These are phyloP conservation scores for Nannizzia gypsea DNA, from an alignment of 2,329 filamentous ascomycete genomes.

Conservation along the genomic window DNA sequence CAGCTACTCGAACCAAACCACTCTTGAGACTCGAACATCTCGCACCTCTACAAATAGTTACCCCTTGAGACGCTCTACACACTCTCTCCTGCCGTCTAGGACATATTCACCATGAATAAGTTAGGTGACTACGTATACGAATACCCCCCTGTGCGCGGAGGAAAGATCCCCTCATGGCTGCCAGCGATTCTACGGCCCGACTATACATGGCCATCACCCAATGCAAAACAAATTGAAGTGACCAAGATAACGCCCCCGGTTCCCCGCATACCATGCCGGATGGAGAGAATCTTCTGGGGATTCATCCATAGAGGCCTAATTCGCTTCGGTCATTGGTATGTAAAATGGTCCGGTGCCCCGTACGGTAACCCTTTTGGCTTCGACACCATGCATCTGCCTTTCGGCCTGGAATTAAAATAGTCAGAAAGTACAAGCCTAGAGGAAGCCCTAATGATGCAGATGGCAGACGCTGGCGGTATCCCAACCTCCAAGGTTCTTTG, in stretches of 20 bases:
- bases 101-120: too few species aligned
- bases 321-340: too few species aligned
- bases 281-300: conserved; percentile 20
- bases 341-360: conserved; percentile 22
- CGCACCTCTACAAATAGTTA: too few species aligned
- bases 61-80: too few species aligned
- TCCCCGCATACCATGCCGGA: conserved; percentile 7
- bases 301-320: conserved; percentile 20
- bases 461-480: conserved; percentile 22
- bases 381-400: conserved; percentile 27
- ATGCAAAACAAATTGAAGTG: conserved; percentile 12
- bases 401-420: conserved; percentile 30
- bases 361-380: conserved; percentile 21
- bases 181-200: conserved; percentile 18
- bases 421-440: conserved; percentile 27
- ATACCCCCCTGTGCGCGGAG: too few species aligned
- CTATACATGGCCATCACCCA: conserved; percentile 20
- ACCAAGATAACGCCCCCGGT: conserved; percentile 18
- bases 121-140: too few species aligned
- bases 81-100: neutral
- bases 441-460: conserved; percentile 24
- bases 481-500: conserved; percentile 22
- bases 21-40: too few species aligned
- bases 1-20: too few species aligned
- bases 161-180: too few species aligned